Conservation (phyloP, 176 grass and related monocot species). For the Musa troglodytarum region DNA sequence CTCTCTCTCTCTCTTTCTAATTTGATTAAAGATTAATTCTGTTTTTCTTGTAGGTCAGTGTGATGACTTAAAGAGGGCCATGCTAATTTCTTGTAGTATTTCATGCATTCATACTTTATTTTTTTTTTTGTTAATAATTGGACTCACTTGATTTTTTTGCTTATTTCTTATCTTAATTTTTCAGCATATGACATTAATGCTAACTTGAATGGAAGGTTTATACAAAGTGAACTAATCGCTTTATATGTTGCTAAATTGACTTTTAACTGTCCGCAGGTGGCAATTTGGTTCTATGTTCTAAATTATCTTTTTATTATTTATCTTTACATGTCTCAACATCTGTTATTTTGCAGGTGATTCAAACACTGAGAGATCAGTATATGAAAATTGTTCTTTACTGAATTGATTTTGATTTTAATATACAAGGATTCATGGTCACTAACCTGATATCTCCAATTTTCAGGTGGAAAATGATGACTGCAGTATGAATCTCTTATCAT, state of each 20-base stretch:
- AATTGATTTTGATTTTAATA: constrained; percentile 16
- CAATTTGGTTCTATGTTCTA: constrained; percentile 26
- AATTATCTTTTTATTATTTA: constrained; percentile 16
- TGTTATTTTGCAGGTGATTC: constrained; percentile 68
- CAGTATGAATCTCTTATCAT: neutral
- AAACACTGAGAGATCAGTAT: constrained; percentile 36
- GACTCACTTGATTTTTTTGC: too few species aligned
- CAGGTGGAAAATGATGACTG: neutral
- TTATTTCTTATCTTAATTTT: neutral
- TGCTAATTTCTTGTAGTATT: neutral
- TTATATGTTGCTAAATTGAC: constrained; percentile 16
- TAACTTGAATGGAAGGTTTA: constrained; percentile 43
- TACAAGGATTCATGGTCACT: constrained; percentile 2
- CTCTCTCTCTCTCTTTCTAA: neutral
- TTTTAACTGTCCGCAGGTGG: constrained; percentile 36
- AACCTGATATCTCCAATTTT: constrained; percentile 1
- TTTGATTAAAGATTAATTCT: neutral
- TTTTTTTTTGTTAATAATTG: too few species aligned
- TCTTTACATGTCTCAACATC: constrained; percentile 31
- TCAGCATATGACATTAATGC: neutral
- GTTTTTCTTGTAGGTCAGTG: neutral
- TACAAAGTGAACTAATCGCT: constrained; percentile 17
- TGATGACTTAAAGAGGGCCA: neutral
- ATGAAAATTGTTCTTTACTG: constrained; percentile 17
- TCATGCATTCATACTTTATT: neutral